A percentile compares a stretch with the other conserved stretches of the same genome.
phyloP scores from a whole-genome alignment of 495 filamentous ascomycete species.

The Lichenothelia convexa region DNA sequence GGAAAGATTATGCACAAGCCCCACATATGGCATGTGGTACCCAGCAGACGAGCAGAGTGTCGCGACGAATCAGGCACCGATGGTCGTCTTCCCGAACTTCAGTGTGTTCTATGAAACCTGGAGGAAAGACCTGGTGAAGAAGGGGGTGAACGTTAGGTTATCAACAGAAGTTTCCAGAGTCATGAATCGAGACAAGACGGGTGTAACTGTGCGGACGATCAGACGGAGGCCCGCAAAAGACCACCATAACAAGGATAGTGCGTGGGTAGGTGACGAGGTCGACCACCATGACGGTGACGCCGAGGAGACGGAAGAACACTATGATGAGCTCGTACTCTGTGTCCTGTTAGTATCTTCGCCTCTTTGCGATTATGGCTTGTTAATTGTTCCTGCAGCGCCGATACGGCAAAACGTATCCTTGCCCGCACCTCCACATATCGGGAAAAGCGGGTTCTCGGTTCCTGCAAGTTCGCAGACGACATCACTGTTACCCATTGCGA shows the following conservation, averaged over 20 bases:
- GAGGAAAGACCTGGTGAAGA: conserved; percentile 37
- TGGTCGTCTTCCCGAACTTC: conserved; percentile 69
- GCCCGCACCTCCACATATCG: conserved; percentile 40
- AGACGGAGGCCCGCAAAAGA: conserved; percentile 21
- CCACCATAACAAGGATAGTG: conserved; percentile 18
- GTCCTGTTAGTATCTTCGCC: conserved; percentile 25
- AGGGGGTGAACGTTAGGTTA: conserved; percentile 47
- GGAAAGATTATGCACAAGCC: conserved; percentile 58
- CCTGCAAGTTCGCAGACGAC: conserved; percentile 65
- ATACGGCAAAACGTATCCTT: conserved; percentile 51
- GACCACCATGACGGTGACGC: conserved; percentile 22
- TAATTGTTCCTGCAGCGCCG: conserved; percentile 27
- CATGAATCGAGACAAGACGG: conserved; percentile 34
- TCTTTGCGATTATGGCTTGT: background rate
- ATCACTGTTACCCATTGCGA: conserved; percentile 72
- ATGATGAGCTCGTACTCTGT: conserved; percentile 59
- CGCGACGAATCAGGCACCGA: conserved; percentile 51
- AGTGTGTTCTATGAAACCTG: conserved; percentile 53
- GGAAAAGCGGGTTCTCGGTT: conserved; percentile 50
- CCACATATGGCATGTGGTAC: conserved; percentile 62
- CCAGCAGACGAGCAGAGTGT: conserved; percentile 40
- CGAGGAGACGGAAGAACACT: conserved; percentile 27
- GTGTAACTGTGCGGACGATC: conserved; percentile 32
- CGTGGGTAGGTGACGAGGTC: conserved; percentile 20
- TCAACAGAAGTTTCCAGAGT: conserved; percentile 42